phyloP scores from a whole-genome alignment of 371 early-diverging fungal species.

The Conidiobolus incongruus region DNA sequence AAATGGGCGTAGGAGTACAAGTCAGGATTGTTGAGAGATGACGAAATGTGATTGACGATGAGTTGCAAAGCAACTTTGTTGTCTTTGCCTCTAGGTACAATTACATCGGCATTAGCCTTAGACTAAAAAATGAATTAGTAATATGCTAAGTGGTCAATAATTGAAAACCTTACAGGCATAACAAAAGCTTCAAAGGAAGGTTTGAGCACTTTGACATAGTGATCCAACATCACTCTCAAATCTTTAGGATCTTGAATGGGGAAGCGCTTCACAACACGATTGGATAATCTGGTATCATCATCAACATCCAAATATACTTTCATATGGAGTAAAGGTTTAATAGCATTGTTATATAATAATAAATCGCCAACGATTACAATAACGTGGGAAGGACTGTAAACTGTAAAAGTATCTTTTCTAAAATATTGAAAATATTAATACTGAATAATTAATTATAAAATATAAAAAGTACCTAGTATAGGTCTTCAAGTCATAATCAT shows the following conservation, averaged over 20 bases:
- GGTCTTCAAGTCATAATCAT: no score
- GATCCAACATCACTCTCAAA: slow-evolving; percentile 12
- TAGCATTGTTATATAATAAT: no score
- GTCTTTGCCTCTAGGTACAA: slow-evolving; percentile 20
- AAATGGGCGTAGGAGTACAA: no score
- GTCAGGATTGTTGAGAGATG: no score
- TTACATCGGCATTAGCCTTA: slow-evolving; percentile 19
- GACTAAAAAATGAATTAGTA: slow-evolving; percentile 7
- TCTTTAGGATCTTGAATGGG: slow-evolving; percentile 1
- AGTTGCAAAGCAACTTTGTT: slow-evolving; percentile 20
- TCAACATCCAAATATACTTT: slow-evolving; percentile 44
- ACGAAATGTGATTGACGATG: slow-evolving; percentile 15
- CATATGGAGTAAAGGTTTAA: no score
- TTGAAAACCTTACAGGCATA: slow-evolving; percentile 10
- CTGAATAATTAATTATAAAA: no score
- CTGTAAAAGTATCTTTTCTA: no score
- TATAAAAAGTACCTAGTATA: no score
- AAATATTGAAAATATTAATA: no score
- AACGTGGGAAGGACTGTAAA: no score
- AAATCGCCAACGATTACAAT: no score
- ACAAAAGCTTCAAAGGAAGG: slow-evolving; percentile 24
- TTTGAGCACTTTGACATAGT: slow-evolving; percentile 18
- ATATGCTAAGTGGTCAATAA: not conserved
- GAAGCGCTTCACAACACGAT: no score
- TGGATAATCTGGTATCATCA: slow-evolving; percentile 27